Evolutionary conservation across 1,139 yeast genomes (phyloP).

Genomic region (Taphrina populina): DNA sequence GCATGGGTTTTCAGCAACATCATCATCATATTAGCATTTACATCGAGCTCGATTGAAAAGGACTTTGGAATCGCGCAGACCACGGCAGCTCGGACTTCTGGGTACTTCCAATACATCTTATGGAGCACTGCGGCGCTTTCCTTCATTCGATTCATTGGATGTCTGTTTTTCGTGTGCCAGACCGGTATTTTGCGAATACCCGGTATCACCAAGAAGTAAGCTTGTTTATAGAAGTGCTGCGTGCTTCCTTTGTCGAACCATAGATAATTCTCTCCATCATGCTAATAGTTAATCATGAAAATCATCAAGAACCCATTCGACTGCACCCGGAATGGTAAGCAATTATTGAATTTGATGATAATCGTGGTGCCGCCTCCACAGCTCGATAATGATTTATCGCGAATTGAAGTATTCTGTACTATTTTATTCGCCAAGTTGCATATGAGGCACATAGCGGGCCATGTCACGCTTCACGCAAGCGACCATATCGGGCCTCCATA

Average conservation of each 20-base stretch:
- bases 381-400: too few species aligned
- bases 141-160: constrained; percentile 67
- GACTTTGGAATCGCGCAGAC: constrained; percentile 12
- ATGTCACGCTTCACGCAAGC: constrained; percentile 19
- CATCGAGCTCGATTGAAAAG: constrained; percentile 38
- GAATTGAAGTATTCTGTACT: too few species aligned
- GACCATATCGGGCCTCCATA: constrained; percentile 25
- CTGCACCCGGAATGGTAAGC: too few species aligned
- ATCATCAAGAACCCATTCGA: neutral
- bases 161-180: constrained; percentile 56
- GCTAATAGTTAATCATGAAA: neutral
- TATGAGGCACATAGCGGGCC: constrained; percentile 9
- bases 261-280: neutral
- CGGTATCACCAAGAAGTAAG: constrained; percentile 19
- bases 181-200: constrained; percentile 24
- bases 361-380: too few species aligned
- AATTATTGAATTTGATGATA: too few species aligned
- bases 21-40: constrained; percentile 65
- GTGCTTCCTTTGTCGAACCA: neutral
- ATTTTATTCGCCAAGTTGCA: neutral
- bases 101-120: constrained; percentile 65
- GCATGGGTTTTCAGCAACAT: constrained; percentile 78
- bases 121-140: constrained; percentile 85
- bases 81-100: constrained; percentile 49
- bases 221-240: neutral